phyloP scores from a whole-genome alignment of 75 land plant species.

The Azolla pinnata region DNA sequence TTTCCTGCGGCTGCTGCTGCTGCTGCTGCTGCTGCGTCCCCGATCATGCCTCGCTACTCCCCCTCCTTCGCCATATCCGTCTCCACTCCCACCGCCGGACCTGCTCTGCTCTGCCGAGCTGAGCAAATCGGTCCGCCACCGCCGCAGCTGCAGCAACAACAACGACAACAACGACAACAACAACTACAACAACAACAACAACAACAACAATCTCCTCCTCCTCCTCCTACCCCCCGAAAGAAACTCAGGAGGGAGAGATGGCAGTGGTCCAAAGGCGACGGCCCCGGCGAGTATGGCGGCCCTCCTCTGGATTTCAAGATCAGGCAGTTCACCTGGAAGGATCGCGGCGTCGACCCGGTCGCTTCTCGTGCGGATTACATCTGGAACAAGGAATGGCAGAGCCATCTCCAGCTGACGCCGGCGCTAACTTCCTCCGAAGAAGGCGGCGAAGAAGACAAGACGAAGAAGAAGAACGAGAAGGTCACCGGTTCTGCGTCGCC shows the following conservation, averaged over 20 bases:
- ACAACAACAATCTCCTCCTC: neutral
- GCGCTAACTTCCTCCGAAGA: slow-evolving; percentile 1
- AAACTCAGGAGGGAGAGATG: neutral
- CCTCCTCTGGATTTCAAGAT: slow-evolving; percentile 56
- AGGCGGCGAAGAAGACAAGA: too few species aligned
- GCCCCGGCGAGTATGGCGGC: slow-evolving; percentile 89
- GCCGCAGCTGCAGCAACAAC: too few species aligned
- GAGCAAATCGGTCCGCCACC: too few species aligned
- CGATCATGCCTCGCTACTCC: too few species aligned
- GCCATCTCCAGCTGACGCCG: slow-evolving; percentile 13
- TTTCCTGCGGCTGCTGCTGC: too few species aligned
- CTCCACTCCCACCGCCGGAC: too few species aligned
- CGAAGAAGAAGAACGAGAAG: too few species aligned
- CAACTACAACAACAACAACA: neutral
- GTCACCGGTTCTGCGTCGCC: too few species aligned
- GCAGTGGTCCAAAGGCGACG: slow-evolving; percentile 73
- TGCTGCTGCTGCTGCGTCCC: too few species aligned
- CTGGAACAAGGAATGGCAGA: slow-evolving; percentile 84
- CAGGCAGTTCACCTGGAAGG: slow-evolving; percentile 61
- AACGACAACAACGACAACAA: too few species aligned
- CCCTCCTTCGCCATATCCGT: too few species aligned
- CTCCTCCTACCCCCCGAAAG: neutral
- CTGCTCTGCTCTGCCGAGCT: too few species aligned
- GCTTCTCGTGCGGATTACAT: slow-evolving; percentile 63
- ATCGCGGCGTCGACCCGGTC: slow-evolving; percentile 52